Evolutionary conservation across 257 asterid genomes (phyloP).

Genomic region (Lantana camara): DNA sequence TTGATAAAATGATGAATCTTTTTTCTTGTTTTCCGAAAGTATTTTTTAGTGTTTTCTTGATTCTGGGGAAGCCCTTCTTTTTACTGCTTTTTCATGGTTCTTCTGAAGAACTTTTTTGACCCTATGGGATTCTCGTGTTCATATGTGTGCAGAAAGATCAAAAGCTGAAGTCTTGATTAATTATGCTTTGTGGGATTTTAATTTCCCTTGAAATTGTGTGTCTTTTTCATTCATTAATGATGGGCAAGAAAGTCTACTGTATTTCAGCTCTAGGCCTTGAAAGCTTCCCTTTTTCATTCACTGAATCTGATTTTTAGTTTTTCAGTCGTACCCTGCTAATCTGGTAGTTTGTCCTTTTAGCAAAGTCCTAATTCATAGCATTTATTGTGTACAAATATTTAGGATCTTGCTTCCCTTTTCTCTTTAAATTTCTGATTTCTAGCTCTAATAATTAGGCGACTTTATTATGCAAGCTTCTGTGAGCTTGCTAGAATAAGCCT

Average conservation of each 20-base stretch:
- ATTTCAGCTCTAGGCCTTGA: slow-evolving; percentile 24
- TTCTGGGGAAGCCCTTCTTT: slow-evolving; percentile 35
- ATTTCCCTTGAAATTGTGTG: neutral
- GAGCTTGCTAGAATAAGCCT: slow-evolving; percentile 22
- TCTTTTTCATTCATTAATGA: slow-evolving; percentile 40
- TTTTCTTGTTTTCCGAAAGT: neutral
- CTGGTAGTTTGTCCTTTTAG: neutral
- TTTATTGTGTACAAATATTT: slow-evolving; percentile 22
- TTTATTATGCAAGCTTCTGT: slow-evolving; percentile 20
- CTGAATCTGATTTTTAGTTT: slow-evolving; percentile 28
- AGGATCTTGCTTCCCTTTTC: slow-evolving; percentile 19
- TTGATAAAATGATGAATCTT: slow-evolving; percentile 11
- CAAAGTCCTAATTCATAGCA: slow-evolving; percentile 9
- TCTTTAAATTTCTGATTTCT: neutral
- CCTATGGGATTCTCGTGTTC: slow-evolving; percentile 28
- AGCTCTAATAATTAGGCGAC: slow-evolving; percentile 15
- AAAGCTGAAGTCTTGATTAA: no score
- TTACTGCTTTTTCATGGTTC: slow-evolving; percentile 21
- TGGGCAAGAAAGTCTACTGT: slow-evolving; percentile 17
- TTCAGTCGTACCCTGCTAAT: neutral
- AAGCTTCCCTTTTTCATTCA: slow-evolving; percentile 5
- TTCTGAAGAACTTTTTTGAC: slow-evolving; percentile 15
- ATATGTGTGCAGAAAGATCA: slow-evolving; percentile 1
- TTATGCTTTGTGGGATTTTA: no score
- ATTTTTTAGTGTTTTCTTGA: slow-evolving; percentile 6